Base-by-base conservation (phyloP, 2,329 filamentous ascomycete species). In the Bimuria novae-zelandiae region DNA sequence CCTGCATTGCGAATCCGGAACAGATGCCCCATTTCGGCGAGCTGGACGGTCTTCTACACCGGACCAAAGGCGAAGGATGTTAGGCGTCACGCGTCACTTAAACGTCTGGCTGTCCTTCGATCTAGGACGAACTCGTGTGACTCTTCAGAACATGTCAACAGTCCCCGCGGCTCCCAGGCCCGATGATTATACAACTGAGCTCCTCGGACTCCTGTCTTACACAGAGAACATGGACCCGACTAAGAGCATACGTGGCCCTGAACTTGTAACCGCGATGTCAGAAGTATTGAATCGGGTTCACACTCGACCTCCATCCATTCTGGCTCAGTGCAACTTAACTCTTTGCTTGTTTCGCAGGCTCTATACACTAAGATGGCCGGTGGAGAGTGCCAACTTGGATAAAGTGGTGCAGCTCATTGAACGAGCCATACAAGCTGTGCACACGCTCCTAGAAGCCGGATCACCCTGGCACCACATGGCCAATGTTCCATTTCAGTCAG, bases 51-150 rank as follows among this genome's bases (percentile, higher is more conserved):
- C 68, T n/a, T 62, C 61, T 61, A 70, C 41, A 70, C 10, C 54
- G 7, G 79, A 82, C 25, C 67, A 72, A 7, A 72, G 75, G 10
- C 71, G 75, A 11, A 68, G 80, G 1, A 64, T 82, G 3, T 69
- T 82, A 61, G 76, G 80, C 47, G 76, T 84, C 35, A 79, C 82
- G 0, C 79, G 82, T 8, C 82, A 84, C 57, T 75, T 85, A 7
- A 84, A 85, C 57, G 80, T 79, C 11, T 85, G 82, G 82, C 79
- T 80, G 22, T 84, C 81, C 0, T 84, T 83, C 56, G 83, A 85
- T 49, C 78, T 84, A 48, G 82, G 82, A 1, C 77, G 80, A 0
- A 82, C 81, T 0, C 75, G 81, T 8, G 80, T 84, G 14, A 54
- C 76, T 55, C 71, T 83, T 0, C 76, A 77, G 29, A 77, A 77